Conservation (phyloP, 176 grass and related monocot genomes). For the Canna indica region DNA sequence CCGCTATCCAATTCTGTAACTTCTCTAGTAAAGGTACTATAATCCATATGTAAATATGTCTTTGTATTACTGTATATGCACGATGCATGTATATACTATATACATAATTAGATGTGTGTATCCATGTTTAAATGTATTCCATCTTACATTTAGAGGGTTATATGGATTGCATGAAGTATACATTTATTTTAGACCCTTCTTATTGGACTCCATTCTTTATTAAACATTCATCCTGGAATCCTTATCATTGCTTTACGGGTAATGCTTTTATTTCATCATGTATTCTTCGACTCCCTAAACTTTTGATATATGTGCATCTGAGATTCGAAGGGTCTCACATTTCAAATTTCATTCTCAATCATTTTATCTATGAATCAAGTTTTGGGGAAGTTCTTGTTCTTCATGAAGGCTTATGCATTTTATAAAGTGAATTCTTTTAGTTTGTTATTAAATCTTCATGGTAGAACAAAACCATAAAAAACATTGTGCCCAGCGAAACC, state of each 20-base stretch:
- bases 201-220: background rate
- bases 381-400: background rate
- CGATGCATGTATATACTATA: background rate
- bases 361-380: background rate
- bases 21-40: conserved; percentile 73
- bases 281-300: background rate
- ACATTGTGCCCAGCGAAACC: no score
- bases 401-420: background rate
- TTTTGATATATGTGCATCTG: background rate
- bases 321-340: background rate
- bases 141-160: no score
- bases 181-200: no score
- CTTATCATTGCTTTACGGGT: background rate
- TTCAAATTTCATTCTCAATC: background rate
- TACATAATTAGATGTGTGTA: background rate
- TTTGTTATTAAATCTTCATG: background rate
- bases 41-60: conserved; percentile 1
- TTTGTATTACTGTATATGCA: conserved; percentile 1
- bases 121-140: background rate
- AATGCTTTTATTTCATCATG: background rate
- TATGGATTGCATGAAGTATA: no score
- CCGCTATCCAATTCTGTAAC: conserved; percentile 39
- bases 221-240: background rate
- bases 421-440: background rate
- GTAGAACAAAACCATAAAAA: background rate